Conservation (phyloP, 352 stramenopile species). For the Phytopythium kandeliae region DNA sequence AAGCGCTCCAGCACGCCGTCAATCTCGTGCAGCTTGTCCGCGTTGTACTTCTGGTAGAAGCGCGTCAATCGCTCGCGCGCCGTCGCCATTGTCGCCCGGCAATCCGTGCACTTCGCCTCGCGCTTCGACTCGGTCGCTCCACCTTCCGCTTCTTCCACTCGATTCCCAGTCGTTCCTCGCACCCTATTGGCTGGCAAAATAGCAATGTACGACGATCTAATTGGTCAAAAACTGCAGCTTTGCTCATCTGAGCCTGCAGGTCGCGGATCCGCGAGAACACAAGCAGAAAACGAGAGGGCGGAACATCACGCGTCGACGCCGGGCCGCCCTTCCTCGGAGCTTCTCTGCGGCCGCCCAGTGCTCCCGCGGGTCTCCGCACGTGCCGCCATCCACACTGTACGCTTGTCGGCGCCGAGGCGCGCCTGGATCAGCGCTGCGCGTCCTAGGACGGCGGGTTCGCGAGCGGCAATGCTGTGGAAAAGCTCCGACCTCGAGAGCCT, state of each 20-base stretch:
- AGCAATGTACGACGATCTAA: too few species aligned
- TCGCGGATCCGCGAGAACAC: neutral
- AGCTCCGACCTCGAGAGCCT: constrained; percentile 70
- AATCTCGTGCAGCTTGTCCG: constrained; percentile 78
- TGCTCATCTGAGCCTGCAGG: too few species aligned
- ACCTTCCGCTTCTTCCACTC: too few species aligned
- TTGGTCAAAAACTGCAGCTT: too few species aligned
- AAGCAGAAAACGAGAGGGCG: constrained; percentile 1
- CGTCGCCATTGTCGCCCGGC: constrained; percentile 30
- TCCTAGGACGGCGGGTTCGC: neutral
- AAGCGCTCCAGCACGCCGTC: constrained; percentile 79
- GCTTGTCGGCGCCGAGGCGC: neutral
- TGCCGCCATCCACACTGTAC: neutral
- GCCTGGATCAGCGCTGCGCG: neutral
- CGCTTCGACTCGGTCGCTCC: too few species aligned
- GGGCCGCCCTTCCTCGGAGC: neutral
- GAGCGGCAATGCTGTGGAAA: constrained; percentile 50
- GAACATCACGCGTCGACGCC: neutral
- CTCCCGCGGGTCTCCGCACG: neutral
- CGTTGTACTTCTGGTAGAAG: constrained; percentile 86
- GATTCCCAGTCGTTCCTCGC: too few species aligned
- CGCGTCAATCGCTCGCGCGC: constrained; percentile 63
- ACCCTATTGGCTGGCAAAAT: too few species aligned
- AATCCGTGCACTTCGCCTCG: too few species aligned
- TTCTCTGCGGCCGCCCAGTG: neutral